phyloP scores from a whole-genome alignment of 306 rosid species.

The Hippophae rhamnoides region DNA sequence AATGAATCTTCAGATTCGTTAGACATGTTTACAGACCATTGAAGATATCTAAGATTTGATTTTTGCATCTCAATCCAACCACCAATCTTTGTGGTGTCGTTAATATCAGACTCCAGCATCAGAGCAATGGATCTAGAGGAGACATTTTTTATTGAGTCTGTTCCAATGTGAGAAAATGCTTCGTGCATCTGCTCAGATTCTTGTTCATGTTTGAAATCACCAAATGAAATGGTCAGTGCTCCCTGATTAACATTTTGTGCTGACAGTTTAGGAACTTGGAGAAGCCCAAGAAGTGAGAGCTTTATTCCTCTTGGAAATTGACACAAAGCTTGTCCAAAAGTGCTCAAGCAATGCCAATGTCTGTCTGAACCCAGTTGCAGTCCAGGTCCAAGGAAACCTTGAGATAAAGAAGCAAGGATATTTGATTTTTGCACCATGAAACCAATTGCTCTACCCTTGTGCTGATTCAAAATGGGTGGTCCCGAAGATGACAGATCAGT shows the following conservation, averaged over 20 bases:
- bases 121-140: conserved; percentile 51
- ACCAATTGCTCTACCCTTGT: conserved; percentile 60
- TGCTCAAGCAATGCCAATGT: conserved; percentile 38
- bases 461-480: conserved; percentile 68
- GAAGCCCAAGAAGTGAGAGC: conserved; percentile 62
- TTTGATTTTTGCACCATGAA: conserved; percentile 62
- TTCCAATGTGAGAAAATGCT: conserved; percentile 15
- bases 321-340: conserved; percentile 61
- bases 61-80: conserved; percentile 77
- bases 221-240: conserved; percentile 41
- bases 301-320: conserved; percentile 58
- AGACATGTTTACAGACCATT: conserved; percentile 53
- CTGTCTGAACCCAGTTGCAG: conserved; percentile 26
- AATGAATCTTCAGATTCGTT: conserved; percentile 64
- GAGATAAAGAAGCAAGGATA: conserved; percentile 70
- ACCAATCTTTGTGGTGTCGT: conserved; percentile 52
- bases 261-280: conserved; percentile 35
- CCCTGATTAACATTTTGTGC: conserved; percentile 30
- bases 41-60: conserved; percentile 32
- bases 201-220: conserved; percentile 17
- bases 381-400: conserved; percentile 45
- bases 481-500: conserved; percentile 56
- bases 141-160: conserved; percentile 12
- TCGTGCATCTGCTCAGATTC: conserved; percentile 31
- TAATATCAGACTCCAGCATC: conserved; percentile 52